phyloP scores from a whole-genome alignment of 2,329 filamentous ascomycete species.

The Hypoxylon sp. region DNA sequence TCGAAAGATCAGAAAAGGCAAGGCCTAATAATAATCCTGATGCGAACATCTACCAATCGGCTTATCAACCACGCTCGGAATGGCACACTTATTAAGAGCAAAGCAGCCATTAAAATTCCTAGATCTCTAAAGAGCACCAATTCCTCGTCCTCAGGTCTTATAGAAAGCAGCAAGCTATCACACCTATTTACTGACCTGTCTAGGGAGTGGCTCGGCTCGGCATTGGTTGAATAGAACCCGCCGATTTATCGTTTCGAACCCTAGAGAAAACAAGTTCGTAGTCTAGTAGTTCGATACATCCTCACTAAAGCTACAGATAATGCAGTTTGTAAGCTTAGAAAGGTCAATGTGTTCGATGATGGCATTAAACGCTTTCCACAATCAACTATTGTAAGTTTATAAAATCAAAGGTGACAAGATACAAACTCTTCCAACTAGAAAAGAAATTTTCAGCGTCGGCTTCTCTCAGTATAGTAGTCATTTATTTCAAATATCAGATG shows the following conservation, averaged over 20 bases:
- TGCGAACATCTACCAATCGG: no score
- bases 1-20: not conserved
- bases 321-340: conserved; percentile 46
- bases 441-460: not conserved
- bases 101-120: conserved; percentile 30
- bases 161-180: conserved; percentile 44
- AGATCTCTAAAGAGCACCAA: conserved; percentile 42
- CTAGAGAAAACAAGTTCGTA: conserved; percentile 54
- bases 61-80: no score
- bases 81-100: conserved; percentile 13
- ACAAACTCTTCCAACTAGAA: conserved; percentile 22
- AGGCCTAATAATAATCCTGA: no score
- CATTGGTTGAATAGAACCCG: conserved; percentile 44
- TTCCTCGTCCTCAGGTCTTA: conserved; percentile 45
- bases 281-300: conserved; percentile 56
- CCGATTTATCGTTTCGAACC: conserved; percentile 49
- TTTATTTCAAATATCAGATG: not conserved
- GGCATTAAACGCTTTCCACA: conserved; percentile 42
- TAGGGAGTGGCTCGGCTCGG: conserved; percentile 45
- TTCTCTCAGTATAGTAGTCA: not conserved
- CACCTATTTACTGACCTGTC: conserved; percentile 45
- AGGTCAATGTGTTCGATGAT: conserved; percentile 40
- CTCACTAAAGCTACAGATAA: conserved; percentile 56
- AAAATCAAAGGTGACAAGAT: not conserved
- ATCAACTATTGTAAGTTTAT: not conserved